Percentiles rank a stretch among this genome's conserved stretches.
Evolutionary conservation across 1,139 yeast species (phyloP).

Genomic region (Sugiyamaella japonica): DNA sequence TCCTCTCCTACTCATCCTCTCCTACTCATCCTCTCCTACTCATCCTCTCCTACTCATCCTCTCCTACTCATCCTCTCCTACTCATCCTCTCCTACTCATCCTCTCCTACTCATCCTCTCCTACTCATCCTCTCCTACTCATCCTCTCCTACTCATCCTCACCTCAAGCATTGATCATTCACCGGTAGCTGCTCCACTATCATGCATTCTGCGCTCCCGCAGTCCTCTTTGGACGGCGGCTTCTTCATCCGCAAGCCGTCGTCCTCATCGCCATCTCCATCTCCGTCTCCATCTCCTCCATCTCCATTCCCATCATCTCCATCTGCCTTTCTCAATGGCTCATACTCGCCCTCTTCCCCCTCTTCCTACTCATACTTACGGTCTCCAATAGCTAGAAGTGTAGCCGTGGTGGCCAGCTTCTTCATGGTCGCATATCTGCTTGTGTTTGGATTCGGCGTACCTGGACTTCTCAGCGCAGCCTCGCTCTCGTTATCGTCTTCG

Average conservation of each 20-base stretch:
- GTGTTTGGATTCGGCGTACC: conserved; percentile 6
- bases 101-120: not conserved
- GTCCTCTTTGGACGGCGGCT: conserved; percentile 17
- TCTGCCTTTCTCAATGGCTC: not conserved
- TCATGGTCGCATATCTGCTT: conserved; percentile 7
- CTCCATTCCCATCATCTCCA: not conserved
- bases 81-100: too few relatives aligned
- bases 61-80: too few relatives aligned
- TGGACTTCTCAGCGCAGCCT: not conserved
- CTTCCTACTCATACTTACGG: not conserved
- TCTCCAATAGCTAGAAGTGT: conserved; percentile 10
- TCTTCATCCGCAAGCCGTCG: conserved; percentile 11
- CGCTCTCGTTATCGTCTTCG: too few relatives aligned
- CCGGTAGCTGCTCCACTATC: too few relatives aligned
- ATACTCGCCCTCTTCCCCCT: not conserved
- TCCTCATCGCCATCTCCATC: too few relatives aligned
- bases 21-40: too few relatives aligned
- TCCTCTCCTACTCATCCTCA: not conserved
- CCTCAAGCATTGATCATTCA: too few relatives aligned
- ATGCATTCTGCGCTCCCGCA: conserved; percentile 35
- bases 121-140: not conserved
- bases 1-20: too few relatives aligned
- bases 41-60: too few relatives aligned
- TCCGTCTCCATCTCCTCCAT: too few relatives aligned
- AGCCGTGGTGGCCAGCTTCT: conserved; percentile 5